A percentile compares a stretch with the other conserved stretches of the same genome.
Evolutionary conservation across 495 filamentous ascomycete species (phyloP).

Genomic region (Apodospora peruviana): DNA sequence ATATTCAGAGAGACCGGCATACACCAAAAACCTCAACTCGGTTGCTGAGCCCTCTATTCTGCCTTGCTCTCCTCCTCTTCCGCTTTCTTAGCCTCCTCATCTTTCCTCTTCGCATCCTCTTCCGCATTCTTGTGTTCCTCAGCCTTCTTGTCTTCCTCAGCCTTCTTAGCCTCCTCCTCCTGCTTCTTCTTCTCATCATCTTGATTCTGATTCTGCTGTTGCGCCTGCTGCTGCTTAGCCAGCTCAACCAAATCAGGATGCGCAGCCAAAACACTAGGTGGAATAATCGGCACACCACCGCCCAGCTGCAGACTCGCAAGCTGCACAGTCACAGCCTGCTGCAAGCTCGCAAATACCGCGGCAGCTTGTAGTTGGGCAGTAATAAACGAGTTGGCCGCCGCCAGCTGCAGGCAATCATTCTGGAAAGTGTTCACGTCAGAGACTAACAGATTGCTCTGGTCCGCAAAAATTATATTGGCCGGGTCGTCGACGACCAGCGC

Average conservation of each 20-base stretch:
- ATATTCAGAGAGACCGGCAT: too few relatives aligned
- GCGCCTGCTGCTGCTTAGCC: too few relatives aligned
- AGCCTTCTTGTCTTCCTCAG: too few relatives aligned
- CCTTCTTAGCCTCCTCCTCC: too few relatives aligned
- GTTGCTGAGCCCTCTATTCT: too few relatives aligned
- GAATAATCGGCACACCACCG: background rate
- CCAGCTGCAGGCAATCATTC: slow-evolving; percentile 18
- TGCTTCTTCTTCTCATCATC: too few relatives aligned
- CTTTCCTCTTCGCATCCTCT: too few relatives aligned
- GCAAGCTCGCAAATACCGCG: background rate
- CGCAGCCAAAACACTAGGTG: background rate
- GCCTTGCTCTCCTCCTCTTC: too few relatives aligned
- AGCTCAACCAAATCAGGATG: background rate
- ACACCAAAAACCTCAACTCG: too few relatives aligned
- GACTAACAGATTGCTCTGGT: slow-evolving; percentile 22
- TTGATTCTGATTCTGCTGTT: too few relatives aligned
- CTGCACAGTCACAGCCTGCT: background rate
- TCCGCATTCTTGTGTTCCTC: too few relatives aligned
- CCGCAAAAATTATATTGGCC: slow-evolving; percentile 28
- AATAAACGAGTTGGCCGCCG: background rate
- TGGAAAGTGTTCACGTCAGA: slow-evolving; percentile 23
- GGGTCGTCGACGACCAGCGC: slow-evolving; percentile 30
- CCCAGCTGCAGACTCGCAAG: background rate
- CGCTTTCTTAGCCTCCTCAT: too few relatives aligned
- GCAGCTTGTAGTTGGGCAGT: background rate